Percentiles rank a stretch among this genome's conserved stretches.
These are phyloP conservation scores for Cercospora beticola DNA, from an alignment of 2,329 filamentous ascomycete species.

Conservation along the genomic window DNA sequence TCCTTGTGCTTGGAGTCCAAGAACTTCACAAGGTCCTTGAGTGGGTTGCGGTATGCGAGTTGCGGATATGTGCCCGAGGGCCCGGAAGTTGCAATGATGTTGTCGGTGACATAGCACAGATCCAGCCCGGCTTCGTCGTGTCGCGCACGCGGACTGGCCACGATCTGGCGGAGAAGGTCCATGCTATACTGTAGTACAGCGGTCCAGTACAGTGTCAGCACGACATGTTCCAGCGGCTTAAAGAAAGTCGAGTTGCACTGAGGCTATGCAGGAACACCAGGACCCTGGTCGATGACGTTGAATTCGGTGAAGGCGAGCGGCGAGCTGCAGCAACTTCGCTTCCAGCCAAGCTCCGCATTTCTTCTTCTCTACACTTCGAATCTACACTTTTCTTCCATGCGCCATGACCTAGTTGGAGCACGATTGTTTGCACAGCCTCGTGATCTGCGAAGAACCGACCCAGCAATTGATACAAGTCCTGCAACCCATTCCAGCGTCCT, in stretches of 20 bases:
- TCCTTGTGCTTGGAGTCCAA: slow-evolving; percentile 80
- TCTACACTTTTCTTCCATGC: background rate
- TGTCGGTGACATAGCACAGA: slow-evolving; percentile 90
- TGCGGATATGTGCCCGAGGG: slow-evolving; percentile 87
- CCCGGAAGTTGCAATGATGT: slow-evolving; percentile 76
- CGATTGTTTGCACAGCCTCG: background rate
- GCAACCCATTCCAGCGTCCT: background rate
- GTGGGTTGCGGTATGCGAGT: slow-evolving; percentile 88
- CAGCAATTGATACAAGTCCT: background rate
- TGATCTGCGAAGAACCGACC: background rate
- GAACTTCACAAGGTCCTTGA: slow-evolving; percentile 81
- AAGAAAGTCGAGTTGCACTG: background rate
- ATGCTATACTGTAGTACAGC: slow-evolving; percentile 7
- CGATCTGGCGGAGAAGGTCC: slow-evolving; percentile 76
- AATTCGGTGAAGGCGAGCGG: background rate
- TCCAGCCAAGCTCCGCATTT: background rate
- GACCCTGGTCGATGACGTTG: slow-evolving; percentile 2
- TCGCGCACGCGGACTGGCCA: slow-evolving; percentile 78
- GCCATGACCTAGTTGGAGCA: background rate
- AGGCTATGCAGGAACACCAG: background rate
- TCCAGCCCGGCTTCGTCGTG: slow-evolving; percentile 88
- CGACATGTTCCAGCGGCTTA: background rate
- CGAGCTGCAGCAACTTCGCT: background rate
- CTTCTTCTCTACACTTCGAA: background rate
- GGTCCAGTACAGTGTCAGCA: background rate